phyloP scores from a whole-genome alignment of 2,329 filamentous ascomycete genomes.

The Talaromyces islandicus region DNA sequence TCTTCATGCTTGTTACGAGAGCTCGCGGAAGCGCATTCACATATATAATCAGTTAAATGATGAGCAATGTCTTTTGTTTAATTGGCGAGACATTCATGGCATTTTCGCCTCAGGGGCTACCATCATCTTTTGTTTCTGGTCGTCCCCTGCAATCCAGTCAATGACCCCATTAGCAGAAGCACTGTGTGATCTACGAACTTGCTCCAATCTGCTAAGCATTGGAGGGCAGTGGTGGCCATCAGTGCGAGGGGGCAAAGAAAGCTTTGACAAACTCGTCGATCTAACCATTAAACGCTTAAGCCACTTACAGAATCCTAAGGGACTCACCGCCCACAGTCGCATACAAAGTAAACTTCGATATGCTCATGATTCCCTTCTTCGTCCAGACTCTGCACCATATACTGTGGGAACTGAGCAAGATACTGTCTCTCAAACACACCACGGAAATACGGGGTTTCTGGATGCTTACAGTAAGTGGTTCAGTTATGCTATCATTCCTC shows the following conservation, averaged over 20 bases:
- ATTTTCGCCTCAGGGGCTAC: slow-evolving; percentile 35
- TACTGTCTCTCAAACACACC: not conserved
- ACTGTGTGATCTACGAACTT: slow-evolving; percentile 23
- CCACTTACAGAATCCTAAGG: slow-evolving; percentile 7
- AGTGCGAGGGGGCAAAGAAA: slow-evolving; percentile 25
- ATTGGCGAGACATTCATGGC: slow-evolving; percentile 34
- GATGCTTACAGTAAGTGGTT: not conserved
- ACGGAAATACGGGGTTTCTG: not conserved
- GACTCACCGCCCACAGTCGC: not conserved
- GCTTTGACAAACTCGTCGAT: slow-evolving; percentile 26
- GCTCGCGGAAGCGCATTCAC: slow-evolving; percentile 19
- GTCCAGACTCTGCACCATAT: not conserved
- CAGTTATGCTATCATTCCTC: not conserved
- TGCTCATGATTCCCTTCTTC: not conserved
- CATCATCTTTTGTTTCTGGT: slow-evolving; percentile 35
- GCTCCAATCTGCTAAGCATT: slow-evolving; percentile 33
- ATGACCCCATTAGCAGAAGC: slow-evolving; percentile 18
- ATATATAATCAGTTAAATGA: slow-evolving; percentile 28
- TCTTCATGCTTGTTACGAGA: slow-evolving; percentile 25
- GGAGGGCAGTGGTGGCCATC: slow-evolving; percentile 39
- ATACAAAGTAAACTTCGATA: not conserved
- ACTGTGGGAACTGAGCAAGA: not conserved
- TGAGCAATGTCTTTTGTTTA: slow-evolving; percentile 24
- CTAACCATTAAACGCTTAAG: slow-evolving; percentile 19
- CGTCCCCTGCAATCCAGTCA: slow-evolving; percentile 22